Conservation (phyloP, 148 eudicot species). For the Heliosperma pusillum region DNA sequence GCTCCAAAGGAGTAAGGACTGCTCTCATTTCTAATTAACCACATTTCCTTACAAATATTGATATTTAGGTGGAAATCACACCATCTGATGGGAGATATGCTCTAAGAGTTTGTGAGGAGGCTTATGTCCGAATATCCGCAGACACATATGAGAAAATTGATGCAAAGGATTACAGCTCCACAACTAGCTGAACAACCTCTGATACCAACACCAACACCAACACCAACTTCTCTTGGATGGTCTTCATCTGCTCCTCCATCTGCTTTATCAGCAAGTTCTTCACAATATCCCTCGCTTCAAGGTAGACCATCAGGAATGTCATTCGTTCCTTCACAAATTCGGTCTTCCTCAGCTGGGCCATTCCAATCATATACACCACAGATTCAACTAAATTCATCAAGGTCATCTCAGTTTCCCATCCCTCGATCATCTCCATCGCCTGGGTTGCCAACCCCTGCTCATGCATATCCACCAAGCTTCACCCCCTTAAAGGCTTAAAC, state of each 20-base stretch:
- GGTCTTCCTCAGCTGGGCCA: constrained; percentile 32
- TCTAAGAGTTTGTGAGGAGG: constrained; percentile 50
- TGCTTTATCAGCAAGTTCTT: constrained; percentile 15
- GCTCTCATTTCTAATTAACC: not conserved
- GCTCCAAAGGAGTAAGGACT: constrained; percentile 30
- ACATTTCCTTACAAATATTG: constrained; percentile 8
- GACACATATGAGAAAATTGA: constrained; percentile 93
- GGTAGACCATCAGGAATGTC: constrained; percentile 26
- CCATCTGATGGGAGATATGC: constrained; percentile 53
- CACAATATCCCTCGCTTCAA: constrained; percentile 35
- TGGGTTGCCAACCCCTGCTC: constrained; percentile 30
- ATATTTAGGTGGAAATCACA: constrained; percentile 52
- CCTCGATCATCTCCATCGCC: constrained; percentile 32
- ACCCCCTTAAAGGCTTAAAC: constrained; percentile 32
- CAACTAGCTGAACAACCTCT: constrained; percentile 28
- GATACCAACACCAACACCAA: constrained; percentile 48
- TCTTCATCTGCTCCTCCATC: constrained; percentile 27
- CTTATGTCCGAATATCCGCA: constrained; percentile 65
- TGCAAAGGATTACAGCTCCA: constrained; percentile 29
- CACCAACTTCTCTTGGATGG: constrained; percentile 58
- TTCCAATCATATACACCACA: constrained; percentile 32
- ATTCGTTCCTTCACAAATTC: constrained; percentile 33
- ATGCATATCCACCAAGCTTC: constrained; percentile 42
- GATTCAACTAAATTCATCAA: constrained; percentile 26
- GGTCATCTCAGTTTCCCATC: constrained; percentile 35